Evolutionary conservation across 345 rosid genomes (phyloP), one percentile per base, ranked within the genome.

Genomic region (Citrus reticulata): DNA sequence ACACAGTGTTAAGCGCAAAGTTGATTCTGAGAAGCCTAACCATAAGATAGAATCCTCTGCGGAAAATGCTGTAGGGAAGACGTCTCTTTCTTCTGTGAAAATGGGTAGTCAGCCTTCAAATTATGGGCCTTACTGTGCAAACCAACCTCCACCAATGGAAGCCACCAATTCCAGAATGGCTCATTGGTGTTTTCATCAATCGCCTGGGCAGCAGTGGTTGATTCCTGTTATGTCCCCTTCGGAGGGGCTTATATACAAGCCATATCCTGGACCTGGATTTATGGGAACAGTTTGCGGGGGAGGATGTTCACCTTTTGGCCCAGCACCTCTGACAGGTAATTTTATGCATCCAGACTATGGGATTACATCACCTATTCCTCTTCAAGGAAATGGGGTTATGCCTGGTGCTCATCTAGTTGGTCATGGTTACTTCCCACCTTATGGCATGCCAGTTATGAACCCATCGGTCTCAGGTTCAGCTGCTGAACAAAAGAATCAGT

Each of bases 171-270:
- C 80, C 67, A 73, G 78, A 74, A 77, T 77, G 62, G 78, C 74
- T 64, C 82, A 85, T 57, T 88, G 88, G 91, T 77, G 83, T 82
- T 87, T 77, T 85, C 83, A 78, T 61, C 89, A 81, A 40, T 68
- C 86, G 39, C 73, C 83, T n/a, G 81, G 91, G 79, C 89, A 92
- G 29, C 98, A 92, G 66, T 93, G 97, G 98, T 79, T 95, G 81
- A 68, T 93, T 75, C 98, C 98, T 61, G 85, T 95, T 17, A 91
- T 95, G 95, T 92, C 98, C 42, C 97, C 97, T 54, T 90, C 94
- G 0, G 98, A 95, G 84, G 98, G 98, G 76, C 92, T 93, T 27
- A 80, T 95, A 80, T 95, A 91, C 87, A 95, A 93, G 87, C 98
- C 98, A 32, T 93, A 86, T 78, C 73, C 90, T 13, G 89, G 80